Base-by-base conservation (phyloP, 768 basidiomycete genomes). In the Agrocybe pediades region DNA sequence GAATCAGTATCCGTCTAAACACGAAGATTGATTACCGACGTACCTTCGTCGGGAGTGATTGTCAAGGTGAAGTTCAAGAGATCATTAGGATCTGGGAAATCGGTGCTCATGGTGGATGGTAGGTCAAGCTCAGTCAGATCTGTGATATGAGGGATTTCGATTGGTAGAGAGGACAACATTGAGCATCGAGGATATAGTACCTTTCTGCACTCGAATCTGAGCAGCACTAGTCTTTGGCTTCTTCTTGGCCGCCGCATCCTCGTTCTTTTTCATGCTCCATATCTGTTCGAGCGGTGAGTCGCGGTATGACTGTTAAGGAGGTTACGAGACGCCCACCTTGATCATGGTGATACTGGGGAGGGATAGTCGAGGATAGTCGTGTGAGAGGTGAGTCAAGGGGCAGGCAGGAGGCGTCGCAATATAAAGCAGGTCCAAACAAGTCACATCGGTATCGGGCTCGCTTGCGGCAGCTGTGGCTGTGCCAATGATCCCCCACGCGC, bases 191-290 rank as follows among this genome's bases (percentile, higher is more conserved):
- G 43, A 24, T 21, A 60, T 76, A 53, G 56, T 51, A 94, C 97
- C 97, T 81, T 98, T 99, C 81, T 99, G 97, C n/a, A 99, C 96
- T 53, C 97, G 85, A 70, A 99, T 91, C 74, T 98, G 95, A 24
- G 97, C 97, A 15, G 97, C 96, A 66, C 92, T 93, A 41, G 94
- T 97, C 85, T 96, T 98, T 41, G 97, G 97, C 81, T 90, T 92
- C 85, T 86, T 96, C 90, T 94, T 98, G 6, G 92, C 88, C 50
- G 95, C 94, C 51, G 92, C 92, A 66, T 98, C 93, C 79, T 98
- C 94, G 65, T 88, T 92, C 87, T 98, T 98, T 87, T 98, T 98
- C 90, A 99, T 94, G 61, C 88, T 92, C 90, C 97, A 98, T 66
- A 99, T 98, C 97, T 99, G 41, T 24, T 39, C 20, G 40, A 25